Conservation (phyloP, 2,329 filamentous ascomycete species). For the Arthrobotrys entomopaga region DNA sequence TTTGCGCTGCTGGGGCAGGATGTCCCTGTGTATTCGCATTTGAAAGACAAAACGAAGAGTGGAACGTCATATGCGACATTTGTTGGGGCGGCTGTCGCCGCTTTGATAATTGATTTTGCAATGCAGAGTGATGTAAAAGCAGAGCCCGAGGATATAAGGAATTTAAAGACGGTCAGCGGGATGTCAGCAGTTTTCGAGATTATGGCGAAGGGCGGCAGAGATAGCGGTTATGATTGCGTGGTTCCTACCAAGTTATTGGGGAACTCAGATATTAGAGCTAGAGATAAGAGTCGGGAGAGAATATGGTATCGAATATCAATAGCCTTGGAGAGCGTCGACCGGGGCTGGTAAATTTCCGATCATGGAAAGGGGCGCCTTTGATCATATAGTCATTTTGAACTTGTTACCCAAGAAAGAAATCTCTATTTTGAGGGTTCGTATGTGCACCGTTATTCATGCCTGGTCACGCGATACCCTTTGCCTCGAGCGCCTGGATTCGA, state of each 20-base stretch:
- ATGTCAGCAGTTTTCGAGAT: background rate
- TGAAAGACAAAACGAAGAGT: background rate
- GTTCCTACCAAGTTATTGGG: background rate
- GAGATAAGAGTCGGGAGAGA: background rate
- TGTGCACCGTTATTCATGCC: no score
- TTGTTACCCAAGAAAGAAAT: background rate
- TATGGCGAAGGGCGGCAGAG: background rate
- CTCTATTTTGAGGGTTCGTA: no score
- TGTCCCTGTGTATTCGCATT: background rate
- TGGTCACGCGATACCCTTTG: no score
- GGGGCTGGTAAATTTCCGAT: background rate
- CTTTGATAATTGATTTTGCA: background rate
- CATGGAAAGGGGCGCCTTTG: no score
- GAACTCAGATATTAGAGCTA: background rate
- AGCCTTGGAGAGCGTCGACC: background rate
- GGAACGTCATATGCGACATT: conserved; percentile 4
- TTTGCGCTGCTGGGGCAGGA: conserved; percentile 1
- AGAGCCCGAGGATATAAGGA: background rate
- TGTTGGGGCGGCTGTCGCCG: background rate
- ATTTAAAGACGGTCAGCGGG: background rate
- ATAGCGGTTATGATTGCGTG: background rate
- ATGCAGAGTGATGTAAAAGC: background rate
- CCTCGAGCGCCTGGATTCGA: no score
- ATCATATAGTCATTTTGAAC: no score
- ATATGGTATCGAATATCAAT: background rate